These are phyloP conservation scores for Neostapfia colusana DNA, from an alignment of 176 grass and related monocot species.

Conservation along the genomic window DNA sequence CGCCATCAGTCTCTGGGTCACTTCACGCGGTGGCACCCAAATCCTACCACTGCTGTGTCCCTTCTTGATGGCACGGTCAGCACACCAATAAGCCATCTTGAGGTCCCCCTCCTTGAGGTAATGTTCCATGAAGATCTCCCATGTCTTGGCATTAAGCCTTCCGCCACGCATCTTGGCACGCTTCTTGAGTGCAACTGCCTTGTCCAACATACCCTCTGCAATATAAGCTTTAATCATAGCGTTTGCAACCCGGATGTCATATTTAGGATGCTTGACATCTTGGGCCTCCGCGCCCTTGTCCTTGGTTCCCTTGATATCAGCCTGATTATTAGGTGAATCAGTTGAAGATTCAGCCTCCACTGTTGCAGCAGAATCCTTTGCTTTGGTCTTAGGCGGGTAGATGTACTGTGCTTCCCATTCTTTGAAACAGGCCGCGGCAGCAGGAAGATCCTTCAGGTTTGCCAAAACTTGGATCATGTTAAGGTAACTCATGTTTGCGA, in stretches of 20 bases:
- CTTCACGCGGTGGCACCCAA: conserved; percentile 54
- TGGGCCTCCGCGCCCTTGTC: background rate
- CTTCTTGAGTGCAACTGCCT: conserved; percentile 72
- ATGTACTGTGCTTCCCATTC: conserved; percentile 69
- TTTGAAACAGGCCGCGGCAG: conserved; percentile 83
- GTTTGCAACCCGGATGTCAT: conserved; percentile 86
- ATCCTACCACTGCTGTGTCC: conserved; percentile 64
- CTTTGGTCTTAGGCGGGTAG: conserved; percentile 39
- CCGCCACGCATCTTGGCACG: conserved; percentile 69
- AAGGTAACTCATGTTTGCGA: conserved; percentile 87
- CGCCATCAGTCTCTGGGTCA: conserved; percentile 50
- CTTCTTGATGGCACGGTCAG: conserved; percentile 86
- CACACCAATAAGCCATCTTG: conserved; percentile 78
- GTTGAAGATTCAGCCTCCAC: conserved; percentile 25
- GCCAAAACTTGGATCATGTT: conserved; percentile 92
- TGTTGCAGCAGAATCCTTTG: background rate
- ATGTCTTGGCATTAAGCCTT: conserved; percentile 83
- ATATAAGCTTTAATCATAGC: conserved; percentile 91
- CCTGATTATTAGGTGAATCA: conserved; percentile 16
- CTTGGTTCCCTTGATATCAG: conserved; percentile 27
- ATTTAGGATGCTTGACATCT: conserved; percentile 49
- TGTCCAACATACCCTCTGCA: conserved; percentile 76
- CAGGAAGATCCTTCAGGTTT: conserved; percentile 86
- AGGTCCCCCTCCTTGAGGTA: conserved; percentile 69
- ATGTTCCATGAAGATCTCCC: conserved; percentile 91